Evolutionary conservation across 306 rosid genomes (phyloP).

Genomic region (Quercus bicolor): DNA sequence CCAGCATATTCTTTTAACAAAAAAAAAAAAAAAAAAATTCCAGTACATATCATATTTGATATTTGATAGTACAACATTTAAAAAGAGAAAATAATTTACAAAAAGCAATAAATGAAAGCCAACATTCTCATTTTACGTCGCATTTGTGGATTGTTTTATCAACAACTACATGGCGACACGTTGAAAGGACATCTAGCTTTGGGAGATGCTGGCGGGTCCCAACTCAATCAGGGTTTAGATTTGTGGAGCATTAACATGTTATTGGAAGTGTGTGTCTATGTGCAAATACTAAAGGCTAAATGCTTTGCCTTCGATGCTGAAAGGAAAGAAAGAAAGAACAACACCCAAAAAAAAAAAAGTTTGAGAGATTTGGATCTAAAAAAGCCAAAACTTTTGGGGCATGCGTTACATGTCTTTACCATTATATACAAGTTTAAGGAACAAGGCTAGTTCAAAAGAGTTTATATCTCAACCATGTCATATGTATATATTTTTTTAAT

Average conservation of each 20-base stretch:
- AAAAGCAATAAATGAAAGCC: conserved; percentile 14
- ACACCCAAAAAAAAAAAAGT: neutral
- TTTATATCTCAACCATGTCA: conserved; percentile 22
- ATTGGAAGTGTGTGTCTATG: conserved; percentile 40
- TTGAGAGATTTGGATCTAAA: conserved; percentile 34
- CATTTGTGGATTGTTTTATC: neutral
- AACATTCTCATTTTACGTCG: neutral
- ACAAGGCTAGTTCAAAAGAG: conserved; percentile 20
- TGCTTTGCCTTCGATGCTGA: conserved; percentile 31
- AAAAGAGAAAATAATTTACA: neutral
- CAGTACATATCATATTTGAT: too few species aligned
- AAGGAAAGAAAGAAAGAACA: neutral
- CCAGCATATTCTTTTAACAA: too few species aligned
- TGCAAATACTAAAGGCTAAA: conserved; percentile 24
- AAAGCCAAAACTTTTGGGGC: conserved; percentile 66
- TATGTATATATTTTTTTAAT: neutral
- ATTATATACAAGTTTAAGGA: conserved; percentile 27
- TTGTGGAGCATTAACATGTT: conserved; percentile 60
- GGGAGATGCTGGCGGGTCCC: conserved; percentile 26
- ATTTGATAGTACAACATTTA: neutral
- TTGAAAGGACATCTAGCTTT: neutral
- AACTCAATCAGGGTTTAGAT: conserved; percentile 28
- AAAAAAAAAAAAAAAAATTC: too few species aligned
- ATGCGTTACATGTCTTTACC: conserved; percentile 33
- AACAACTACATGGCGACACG: neutral